Evolutionary conservation across 164 flowering plant species (phyloP).

Genomic region (Platanus orientalis): DNA sequence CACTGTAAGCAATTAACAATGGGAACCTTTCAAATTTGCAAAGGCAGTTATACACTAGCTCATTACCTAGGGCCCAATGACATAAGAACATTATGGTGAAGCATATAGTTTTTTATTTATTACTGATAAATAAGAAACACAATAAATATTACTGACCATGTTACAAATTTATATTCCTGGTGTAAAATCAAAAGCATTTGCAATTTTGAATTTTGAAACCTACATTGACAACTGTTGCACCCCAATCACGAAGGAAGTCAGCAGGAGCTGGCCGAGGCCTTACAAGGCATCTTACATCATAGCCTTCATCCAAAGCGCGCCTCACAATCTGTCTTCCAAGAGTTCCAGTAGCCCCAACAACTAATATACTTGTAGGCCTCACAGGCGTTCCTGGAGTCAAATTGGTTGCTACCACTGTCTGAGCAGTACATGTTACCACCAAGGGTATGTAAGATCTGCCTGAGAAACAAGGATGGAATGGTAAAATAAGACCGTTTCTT

Average conservation of each 20-base stretch:
- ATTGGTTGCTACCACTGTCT: constrained; percentile 43
- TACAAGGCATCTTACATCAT: constrained; percentile 93
- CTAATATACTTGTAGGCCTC: constrained; percentile 80
- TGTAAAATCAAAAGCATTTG: not conserved
- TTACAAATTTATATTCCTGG: not conserved
- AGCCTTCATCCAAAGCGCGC: constrained; percentile 92
- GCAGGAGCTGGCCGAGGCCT: constrained; percentile 97
- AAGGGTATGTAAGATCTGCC: constrained; percentile 23
- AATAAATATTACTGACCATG: too few species aligned
- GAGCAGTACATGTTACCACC: constrained; percentile 43
- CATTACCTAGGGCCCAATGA: too few species aligned
- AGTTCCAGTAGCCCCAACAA: constrained; percentile 97
- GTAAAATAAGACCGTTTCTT: not conserved
- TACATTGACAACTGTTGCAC: constrained; percentile 96
- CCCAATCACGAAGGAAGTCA: constrained; percentile 99
- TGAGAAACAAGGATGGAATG: constrained; percentile 13
- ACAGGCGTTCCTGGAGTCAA: constrained; percentile 90
- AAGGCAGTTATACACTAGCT: too few species aligned
- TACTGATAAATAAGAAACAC: not conserved
- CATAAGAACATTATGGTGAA: not conserved
- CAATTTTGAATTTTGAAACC: constrained; percentile 1
- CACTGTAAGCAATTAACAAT: too few species aligned
- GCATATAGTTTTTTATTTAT: too few species aligned
- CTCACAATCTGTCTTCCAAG: constrained; percentile 92
- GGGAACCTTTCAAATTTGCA: too few species aligned